phyloP scores from a whole-genome alignment of 768 basidiomycete genomes.

The Serendipita indica region DNA sequence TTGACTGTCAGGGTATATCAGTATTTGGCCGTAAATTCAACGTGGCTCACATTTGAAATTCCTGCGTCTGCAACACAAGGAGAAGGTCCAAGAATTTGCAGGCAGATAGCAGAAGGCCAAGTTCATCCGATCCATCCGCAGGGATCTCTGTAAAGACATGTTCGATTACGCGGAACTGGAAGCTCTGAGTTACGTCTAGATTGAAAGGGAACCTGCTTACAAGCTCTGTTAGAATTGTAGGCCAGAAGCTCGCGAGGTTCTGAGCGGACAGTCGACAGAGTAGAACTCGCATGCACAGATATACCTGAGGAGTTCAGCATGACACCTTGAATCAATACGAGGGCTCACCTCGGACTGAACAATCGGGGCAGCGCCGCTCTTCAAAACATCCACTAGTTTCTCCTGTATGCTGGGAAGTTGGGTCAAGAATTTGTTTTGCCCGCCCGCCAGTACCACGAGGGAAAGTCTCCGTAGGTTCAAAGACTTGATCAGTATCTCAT shows the following conservation, averaged over 20 bases:
- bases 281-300: constrained; percentile 80
- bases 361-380: constrained; percentile 59
- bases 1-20: constrained; percentile 32
- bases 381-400: constrained; percentile 84
- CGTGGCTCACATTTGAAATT: constrained; percentile 76
- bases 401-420: constrained; percentile 93
- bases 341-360: constrained; percentile 73
- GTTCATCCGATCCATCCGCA: constrained; percentile 68
- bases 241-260: constrained; percentile 93
- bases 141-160: constrained; percentile 57
- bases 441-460: constrained; percentile 70
- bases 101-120: constrained; percentile 70
- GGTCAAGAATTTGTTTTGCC: constrained; percentile 80
- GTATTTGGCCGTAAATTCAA: constrained; percentile 24
- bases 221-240: constrained; percentile 83
- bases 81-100: constrained; percentile 90
- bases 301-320: constrained; percentile 27
- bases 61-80: constrained; percentile 86
- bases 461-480: constrained; percentile 78
- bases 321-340: not conserved
- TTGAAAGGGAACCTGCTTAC: constrained; percentile 36
- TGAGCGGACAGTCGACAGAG: constrained; percentile 82
- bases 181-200: not conserved
- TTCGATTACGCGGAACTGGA: constrained; percentile 80
- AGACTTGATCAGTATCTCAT: constrained; percentile 78